phyloP scores from a whole-genome alignment of 2,329 filamentous ascomycete species.

The Epichloe aotearoae region DNA sequence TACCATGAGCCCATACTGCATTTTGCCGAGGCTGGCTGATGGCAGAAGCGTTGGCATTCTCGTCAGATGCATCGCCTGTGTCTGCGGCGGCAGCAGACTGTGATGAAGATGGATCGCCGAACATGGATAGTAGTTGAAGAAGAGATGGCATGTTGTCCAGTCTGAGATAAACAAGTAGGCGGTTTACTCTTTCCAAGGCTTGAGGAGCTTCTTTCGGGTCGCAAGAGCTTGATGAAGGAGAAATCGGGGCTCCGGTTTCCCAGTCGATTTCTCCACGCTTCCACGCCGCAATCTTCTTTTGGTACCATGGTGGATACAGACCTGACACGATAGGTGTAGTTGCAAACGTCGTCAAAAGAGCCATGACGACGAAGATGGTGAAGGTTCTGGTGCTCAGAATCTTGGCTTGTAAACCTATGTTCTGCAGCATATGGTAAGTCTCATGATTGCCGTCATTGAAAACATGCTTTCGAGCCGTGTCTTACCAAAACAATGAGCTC shows the following conservation, averaged over 20 bases:
- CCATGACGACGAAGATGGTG: constrained; percentile 93
- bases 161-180: constrained; percentile 67
- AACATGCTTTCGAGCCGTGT: neutral
- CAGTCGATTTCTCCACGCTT: constrained; percentile 84
- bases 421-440: constrained; percentile 22
- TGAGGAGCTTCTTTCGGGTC: constrained; percentile 1
- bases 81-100: neutral
- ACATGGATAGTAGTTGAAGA: constrained; percentile 68
- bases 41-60: constrained; percentile 6
- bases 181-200: constrained; percentile 31
- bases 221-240: constrained; percentile 6
- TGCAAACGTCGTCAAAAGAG: constrained; percentile 69
- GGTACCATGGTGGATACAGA: constrained; percentile 58
- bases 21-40: neutral
- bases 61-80: constrained; percentile 6
- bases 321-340: constrained; percentile 64
- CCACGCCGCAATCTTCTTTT: constrained; percentile 39
- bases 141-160: constrained; percentile 73
- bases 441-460: neutral
- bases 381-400: constrained; percentile 74
- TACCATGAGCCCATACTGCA: constrained; percentile 59
- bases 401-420: constrained; percentile 66
- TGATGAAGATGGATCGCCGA: constrained; percentile 37
- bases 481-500: constrained; percentile 85
- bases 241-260: constrained; percentile 30